Evolutionary conservation across 441 rosid species (phyloP).

Genomic region (Erysimum pusillum): DNA sequence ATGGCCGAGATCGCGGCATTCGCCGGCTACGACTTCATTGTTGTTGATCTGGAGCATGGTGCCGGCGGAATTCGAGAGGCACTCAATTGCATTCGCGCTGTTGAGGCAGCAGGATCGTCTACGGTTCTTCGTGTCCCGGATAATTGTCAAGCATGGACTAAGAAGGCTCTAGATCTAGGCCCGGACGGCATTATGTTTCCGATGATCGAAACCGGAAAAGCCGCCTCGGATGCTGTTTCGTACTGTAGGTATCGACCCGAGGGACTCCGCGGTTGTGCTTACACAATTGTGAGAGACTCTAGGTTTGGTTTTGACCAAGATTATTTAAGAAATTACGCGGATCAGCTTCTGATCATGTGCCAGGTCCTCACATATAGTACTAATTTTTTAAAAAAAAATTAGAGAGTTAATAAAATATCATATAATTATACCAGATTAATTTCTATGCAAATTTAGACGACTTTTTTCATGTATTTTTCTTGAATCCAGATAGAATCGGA

Average conservation of each 20-base stretch:
- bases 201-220: constrained; percentile 64
- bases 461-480: neutral
- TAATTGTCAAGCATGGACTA: constrained; percentile 64
- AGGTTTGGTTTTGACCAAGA: constrained; percentile 70
- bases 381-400: neutral
- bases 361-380: constrained; percentile 50
- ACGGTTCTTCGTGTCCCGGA: constrained; percentile 79
- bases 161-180: constrained; percentile 82
- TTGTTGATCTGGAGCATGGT: constrained; percentile 88
- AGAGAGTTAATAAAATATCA: neutral
- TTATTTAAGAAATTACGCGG: constrained; percentile 60
- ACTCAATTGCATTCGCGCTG: constrained; percentile 61
- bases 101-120: constrained; percentile 49
- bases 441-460: too few species aligned
- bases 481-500: constrained; percentile 56
- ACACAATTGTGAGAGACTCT: constrained; percentile 74
- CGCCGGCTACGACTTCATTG: constrained; percentile 80
- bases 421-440: neutral
- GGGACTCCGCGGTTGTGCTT: constrained; percentile 79
- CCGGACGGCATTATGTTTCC: constrained; percentile 88
- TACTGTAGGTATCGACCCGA: constrained; percentile 72
- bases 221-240: constrained; percentile 73
- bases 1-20: constrained; percentile 73
- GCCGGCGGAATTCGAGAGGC: constrained; percentile 78
- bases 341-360: constrained; percentile 77